A percentile compares a stretch with the other conserved stretches of the same genome.
Conservation (phyloP, 176 grass and related monocot genomes). For the Zoysia pacifica region DNA sequence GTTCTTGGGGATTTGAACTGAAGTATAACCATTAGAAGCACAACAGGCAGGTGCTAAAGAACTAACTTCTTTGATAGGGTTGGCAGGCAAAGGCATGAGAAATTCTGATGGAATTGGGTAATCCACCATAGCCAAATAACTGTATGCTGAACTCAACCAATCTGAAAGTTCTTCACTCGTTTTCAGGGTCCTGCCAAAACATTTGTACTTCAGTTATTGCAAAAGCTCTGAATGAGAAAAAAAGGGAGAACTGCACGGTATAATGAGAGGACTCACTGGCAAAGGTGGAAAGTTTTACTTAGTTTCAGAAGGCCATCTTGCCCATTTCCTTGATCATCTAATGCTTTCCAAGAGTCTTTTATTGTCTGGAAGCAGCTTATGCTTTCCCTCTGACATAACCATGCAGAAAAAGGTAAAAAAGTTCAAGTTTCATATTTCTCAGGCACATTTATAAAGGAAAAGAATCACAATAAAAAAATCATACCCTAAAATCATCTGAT, state of each 20-base stretch:
- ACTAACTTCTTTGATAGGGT: conserved; percentile 94
- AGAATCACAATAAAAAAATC: conserved; percentile 1
- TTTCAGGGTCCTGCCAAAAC: conserved; percentile 63
- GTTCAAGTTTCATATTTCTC: not conserved
- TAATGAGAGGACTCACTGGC: conserved; percentile 51
- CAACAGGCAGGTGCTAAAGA: not conserved
- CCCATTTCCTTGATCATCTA: conserved; percentile 62
- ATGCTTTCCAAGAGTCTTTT: conserved; percentile 76
- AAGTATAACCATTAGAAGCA: conserved; percentile 6
- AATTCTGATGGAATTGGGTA: conserved; percentile 85
- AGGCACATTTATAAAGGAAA: not conserved
- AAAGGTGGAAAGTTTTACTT: conserved; percentile 79
- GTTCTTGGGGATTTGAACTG: not conserved
- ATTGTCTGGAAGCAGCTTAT: conserved; percentile 79
- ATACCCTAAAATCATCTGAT: conserved; percentile 89
- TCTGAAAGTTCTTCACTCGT: conserved; percentile 64
- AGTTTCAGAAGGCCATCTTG: conserved; percentile 70
- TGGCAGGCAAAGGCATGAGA: conserved; percentile 88
- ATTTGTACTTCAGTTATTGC: conserved; percentile 1
- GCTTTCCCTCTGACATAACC: conserved; percentile 74
- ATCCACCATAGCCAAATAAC: conserved; percentile 95
- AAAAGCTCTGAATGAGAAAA: conserved; percentile 6
- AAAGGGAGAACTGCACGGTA: not conserved
- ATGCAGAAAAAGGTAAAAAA: not conserved
- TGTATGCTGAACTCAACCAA: conserved; percentile 90